Conservation (phyloP, 331 rosid species). For the Malus hybrid region DNA sequence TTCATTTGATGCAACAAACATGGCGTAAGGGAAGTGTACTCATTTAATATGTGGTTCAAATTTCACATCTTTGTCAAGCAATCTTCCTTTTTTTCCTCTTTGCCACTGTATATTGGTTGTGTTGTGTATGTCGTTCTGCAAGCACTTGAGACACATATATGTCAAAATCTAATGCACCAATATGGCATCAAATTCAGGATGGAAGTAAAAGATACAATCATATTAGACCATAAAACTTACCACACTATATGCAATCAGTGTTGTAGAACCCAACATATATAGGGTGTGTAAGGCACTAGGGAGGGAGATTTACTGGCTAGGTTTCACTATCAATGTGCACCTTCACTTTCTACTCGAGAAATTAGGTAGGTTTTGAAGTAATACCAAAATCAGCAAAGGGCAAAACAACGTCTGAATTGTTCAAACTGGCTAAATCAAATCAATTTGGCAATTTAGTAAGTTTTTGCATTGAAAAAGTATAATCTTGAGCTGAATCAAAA, state of each 20-base stretch:
- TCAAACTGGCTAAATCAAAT: too few species aligned
- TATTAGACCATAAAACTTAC: background rate
- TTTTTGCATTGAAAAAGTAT: too few species aligned
- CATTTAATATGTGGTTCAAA: background rate
- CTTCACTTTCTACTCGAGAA: background rate
- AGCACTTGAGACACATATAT: background rate
- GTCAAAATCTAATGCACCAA: background rate
- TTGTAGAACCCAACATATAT: background rate
- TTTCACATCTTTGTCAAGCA: background rate
- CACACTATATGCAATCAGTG: background rate
- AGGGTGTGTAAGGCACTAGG: too few species aligned
- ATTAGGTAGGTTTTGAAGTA: background rate
- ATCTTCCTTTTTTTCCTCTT: background rate
- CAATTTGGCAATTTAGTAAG: too few species aligned
- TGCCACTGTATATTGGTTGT: too few species aligned
- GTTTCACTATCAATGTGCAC: background rate
- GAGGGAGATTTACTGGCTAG: background rate
- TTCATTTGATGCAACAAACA: constrained; percentile 8
- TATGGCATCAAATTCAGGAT: background rate
- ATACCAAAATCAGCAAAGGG: background rate
- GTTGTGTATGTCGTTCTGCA: background rate
- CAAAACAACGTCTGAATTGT: too few species aligned
- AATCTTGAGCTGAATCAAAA: too few species aligned
- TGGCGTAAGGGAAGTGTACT: background rate
- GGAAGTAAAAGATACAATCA: background rate